Conservation (phyloP, 331 rosid genomes). For the Quercus phellos region DNA sequence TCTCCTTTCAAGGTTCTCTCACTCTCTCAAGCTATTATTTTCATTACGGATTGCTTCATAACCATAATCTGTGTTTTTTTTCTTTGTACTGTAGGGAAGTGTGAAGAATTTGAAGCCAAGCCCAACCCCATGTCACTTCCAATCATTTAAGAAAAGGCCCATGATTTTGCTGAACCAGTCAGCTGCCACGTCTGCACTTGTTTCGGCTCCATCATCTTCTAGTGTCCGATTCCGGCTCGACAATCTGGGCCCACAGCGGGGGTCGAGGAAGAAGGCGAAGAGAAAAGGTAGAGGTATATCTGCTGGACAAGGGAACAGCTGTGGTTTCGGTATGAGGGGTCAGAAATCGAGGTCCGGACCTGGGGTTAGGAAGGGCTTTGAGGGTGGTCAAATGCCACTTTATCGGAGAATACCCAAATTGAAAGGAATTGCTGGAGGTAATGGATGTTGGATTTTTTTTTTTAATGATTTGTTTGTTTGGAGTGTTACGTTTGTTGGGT, state of each 20-base stretch:
- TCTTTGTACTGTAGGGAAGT: constrained; percentile 48
- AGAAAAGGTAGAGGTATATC: constrained; percentile 88
- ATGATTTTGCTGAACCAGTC: constrained; percentile 38
- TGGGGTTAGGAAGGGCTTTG: constrained; percentile 76
- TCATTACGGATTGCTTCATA: background rate
- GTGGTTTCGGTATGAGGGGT: constrained; percentile 98
- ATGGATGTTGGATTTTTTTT: background rate
- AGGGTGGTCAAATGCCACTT: constrained; percentile 98
- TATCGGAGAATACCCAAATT: constrained; percentile 86
- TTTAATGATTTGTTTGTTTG: background rate
- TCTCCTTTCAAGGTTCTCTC: constrained; percentile 68
- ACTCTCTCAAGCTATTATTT: background rate
- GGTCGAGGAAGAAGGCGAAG: constrained; percentile 84
- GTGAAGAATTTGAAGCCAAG: constrained; percentile 37
- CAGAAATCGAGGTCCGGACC: constrained; percentile 98
- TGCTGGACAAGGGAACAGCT: constrained; percentile 94
- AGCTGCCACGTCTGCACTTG: constrained; percentile 18
- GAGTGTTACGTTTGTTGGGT: background rate
- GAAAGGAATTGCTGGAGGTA: constrained; percentile 97
- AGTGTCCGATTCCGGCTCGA: constrained; percentile 64
- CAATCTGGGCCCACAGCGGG: constrained; percentile 87
- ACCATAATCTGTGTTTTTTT: background rate
- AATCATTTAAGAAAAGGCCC: constrained; percentile 29
- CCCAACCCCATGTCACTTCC: constrained; percentile 28
- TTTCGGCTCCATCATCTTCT: constrained; percentile 9